Conservation (phyloP, 164 flowering plant genomes). For the Taxillus chinensis region DNA sequence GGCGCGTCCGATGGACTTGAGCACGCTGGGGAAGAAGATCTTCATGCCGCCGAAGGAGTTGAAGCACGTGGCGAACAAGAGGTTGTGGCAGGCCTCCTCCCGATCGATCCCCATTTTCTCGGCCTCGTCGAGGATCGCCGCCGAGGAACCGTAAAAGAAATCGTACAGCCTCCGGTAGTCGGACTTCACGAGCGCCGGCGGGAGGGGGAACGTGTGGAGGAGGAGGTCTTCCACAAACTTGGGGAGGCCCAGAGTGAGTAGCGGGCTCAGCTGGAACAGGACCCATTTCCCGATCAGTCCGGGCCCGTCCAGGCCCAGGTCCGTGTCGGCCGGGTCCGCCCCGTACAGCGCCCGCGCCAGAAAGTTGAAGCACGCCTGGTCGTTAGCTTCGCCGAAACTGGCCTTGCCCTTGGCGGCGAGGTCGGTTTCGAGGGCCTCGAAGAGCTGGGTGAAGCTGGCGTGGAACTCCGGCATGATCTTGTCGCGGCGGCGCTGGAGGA, state of each 20-base stretch:
- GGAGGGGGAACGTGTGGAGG: slow-evolving; percentile 51
- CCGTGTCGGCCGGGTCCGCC: slow-evolving; percentile 33
- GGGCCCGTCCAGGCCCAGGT: slow-evolving; percentile 52
- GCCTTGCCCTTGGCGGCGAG: slow-evolving; percentile 45
- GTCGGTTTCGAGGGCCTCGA: slow-evolving; percentile 39
- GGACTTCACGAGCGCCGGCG: slow-evolving; percentile 38
- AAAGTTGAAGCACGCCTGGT: slow-evolving; percentile 58
- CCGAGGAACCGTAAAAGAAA: slow-evolving; percentile 39
- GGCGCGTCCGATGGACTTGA: slow-evolving; percentile 67
- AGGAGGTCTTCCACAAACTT: slow-evolving; percentile 37
- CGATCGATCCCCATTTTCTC: slow-evolving; percentile 40
- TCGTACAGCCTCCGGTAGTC: slow-evolving; percentile 59
- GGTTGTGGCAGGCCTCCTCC: slow-evolving; percentile 76
- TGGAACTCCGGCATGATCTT: slow-evolving; percentile 60
- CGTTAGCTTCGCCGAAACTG: slow-evolving; percentile 31
- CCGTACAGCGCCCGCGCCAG: slow-evolving; percentile 41
- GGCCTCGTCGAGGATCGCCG: slow-evolving; percentile 44
- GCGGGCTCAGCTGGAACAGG: slow-evolving; percentile 47
- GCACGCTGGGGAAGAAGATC: slow-evolving; percentile 48
- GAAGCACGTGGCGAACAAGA: slow-evolving; percentile 72
- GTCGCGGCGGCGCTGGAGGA: slow-evolving; percentile 40
- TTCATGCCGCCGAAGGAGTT: slow-evolving; percentile 82
- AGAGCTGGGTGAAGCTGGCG: slow-evolving; percentile 25
- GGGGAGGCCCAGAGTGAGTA: slow-evolving; percentile 60
- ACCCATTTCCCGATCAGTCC: slow-evolving; percentile 48